A percentile compares a stretch with the other conserved stretches of the same genome.
These are phyloP conservation scores for Nannochloropsis gaditana DNA, from an alignment of 108 stramenopile genomes.

Conservation along the genomic window DNA sequence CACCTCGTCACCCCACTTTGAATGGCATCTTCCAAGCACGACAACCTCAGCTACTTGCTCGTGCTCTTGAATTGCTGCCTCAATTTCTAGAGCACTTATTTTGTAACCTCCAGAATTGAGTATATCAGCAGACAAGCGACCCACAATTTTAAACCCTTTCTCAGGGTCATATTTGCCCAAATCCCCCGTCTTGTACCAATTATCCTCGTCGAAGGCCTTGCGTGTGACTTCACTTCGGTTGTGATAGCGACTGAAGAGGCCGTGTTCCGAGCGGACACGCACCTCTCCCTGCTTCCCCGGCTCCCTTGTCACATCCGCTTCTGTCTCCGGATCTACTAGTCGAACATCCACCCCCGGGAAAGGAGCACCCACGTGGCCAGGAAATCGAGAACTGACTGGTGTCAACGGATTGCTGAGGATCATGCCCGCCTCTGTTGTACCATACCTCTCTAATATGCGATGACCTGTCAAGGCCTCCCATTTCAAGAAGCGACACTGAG, in stretches of 20 bases:
- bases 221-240: slow-evolving; percentile 30
- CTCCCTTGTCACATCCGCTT: slow-evolving; percentile 9
- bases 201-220: slow-evolving; percentile 39
- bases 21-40: slow-evolving; percentile 29
- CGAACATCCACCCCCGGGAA: slow-evolving; percentile 24
- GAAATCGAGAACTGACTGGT: slow-evolving; percentile 21
- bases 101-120: slow-evolving; percentile 48
- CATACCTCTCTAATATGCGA: slow-evolving; percentile 43
- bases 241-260: slow-evolving; percentile 35
- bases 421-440: slow-evolving; percentile 51
- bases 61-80: slow-evolving; percentile 31
- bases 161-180: slow-evolving; percentile 23
- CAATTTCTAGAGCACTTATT: slow-evolving; percentile 46
- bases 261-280: slow-evolving; percentile 18
- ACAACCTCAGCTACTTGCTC: slow-evolving; percentile 28
- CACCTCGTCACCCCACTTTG: neutral
- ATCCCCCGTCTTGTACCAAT: slow-evolving; percentile 49
- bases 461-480: slow-evolving; percentile 44
- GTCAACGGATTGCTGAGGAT: slow-evolving; percentile 37
- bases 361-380: slow-evolving; percentile 40
- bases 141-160: slow-evolving; percentile 27
- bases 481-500: neutral
- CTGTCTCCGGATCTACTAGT: slow-evolving; percentile 27
- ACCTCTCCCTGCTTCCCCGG: slow-evolving; percentile 40
- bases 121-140: slow-evolving; percentile 41